Conservation (phyloP, 306 rosid species). For the Prunus davidiana region DNA sequence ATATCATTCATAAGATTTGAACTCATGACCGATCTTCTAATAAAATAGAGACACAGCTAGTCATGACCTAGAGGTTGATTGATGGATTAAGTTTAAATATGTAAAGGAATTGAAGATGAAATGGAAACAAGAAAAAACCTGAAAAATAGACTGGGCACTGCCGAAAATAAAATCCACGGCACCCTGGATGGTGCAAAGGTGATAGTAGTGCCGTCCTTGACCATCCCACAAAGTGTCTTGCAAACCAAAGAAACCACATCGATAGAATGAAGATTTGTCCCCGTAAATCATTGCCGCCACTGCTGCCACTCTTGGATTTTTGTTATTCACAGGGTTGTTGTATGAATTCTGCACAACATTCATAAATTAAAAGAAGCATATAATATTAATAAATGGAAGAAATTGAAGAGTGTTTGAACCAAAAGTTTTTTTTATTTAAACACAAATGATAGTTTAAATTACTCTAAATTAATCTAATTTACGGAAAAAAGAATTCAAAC, state of each 20-base stretch:
- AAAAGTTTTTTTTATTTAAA: too few species aligned
- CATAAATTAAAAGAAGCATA: background rate
- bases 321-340: conserved; percentile 32
- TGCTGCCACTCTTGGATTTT: conserved; percentile 34
- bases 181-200: conserved; percentile 65
- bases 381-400: too few species aligned
- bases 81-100: too few species aligned
- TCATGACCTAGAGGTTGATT: too few species aligned
- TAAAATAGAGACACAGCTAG: too few species aligned
- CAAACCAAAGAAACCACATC: conserved; percentile 63
- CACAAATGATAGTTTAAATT: too few species aligned
- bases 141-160: conserved; percentile 59
- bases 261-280: conserved; percentile 41
- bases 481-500: too few species aligned
- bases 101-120: background rate
- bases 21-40: too few species aligned
- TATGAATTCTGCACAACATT: conserved; percentile 42
- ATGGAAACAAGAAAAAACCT: conserved; percentile 34
- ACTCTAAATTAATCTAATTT: too few species aligned
- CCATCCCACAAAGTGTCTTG: conserved; percentile 92
- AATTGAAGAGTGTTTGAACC: too few species aligned
- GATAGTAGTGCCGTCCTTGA: conserved; percentile 65
- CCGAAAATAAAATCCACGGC: conserved; percentile 89
- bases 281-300: conserved; percentile 66
- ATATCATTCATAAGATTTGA: too few species aligned